Base-by-base conservation (phyloP, 148 eudicot species). In the Camellia sinensis region DNA sequence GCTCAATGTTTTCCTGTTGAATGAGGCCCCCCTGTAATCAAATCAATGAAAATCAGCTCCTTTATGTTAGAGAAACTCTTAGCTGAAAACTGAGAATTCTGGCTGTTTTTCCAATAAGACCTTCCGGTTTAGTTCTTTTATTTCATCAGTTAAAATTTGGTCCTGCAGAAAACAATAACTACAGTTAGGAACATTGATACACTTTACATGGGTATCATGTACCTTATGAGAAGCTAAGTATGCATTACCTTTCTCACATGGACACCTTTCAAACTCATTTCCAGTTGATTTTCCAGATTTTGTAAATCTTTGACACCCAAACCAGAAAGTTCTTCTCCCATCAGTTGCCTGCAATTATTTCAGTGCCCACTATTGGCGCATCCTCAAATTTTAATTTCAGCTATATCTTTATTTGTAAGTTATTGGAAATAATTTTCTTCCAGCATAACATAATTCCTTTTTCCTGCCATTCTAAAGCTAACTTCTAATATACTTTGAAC, bases 321-420 rank as follows among this genome's bases (percentile, higher is more conserved):
- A 83, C 94, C 93, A 77, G 96, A 90, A 72, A 95, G 94, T 65
- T 89, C 89, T 86, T 92, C 89, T 79, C 98, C 97, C 88, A 88
- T 41, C 46, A 93, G 91, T 76, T 88, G 88, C 91, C 98, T 95
- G 91, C 83, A 87, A 76, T 77, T 68, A 68, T 74, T 74, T 69
- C 37, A 14, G 44, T 50, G 60, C 78, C 73, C 72, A n/a, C n/a
- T 53, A 67, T 48, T 66, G 15, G 50, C 10, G 80, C 44, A 52
- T 67, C n/a, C 52, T 78, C 46, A 64, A 76, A 45, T 11, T 22
- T 46, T 29, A 65, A 17, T 50, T 10, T 9, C 11, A 7, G n/a
- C 13, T 29, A 43, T 15, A 3, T 48, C 22, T 21, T 73, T n/a
- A 17, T 72, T 72, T 52, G 7, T 6, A 15, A 14, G 8, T 59